Evolutionary conservation across 176 grass and related monocot genomes (phyloP), one percentile per base, ranked within the genome.

Genomic region (Ananas comosus): DNA sequence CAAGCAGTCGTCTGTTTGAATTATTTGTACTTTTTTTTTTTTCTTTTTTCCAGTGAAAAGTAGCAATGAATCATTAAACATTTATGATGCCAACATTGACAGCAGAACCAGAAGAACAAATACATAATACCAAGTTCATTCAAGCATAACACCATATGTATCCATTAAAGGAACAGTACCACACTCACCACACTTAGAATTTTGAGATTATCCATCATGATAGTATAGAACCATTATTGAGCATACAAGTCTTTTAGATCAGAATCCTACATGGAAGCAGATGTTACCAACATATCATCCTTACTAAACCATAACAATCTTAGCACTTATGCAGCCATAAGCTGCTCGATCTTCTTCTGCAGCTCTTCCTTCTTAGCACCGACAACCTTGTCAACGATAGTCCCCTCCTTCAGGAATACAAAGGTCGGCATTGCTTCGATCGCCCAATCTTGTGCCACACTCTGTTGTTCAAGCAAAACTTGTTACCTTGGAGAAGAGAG

Each of bases 351-450:
- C 53, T 21, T 82, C 2, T 0, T 48, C 13, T 18, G 70, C 61
- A 96, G 29, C 0, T 85, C 81, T 0, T 87, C 91, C 76, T 90
- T 90, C 51, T 0, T 42, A 24, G 87, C 91, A 49, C 87, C 91
- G 0, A 90, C 66, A 1, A 89, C 16, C 0, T 49, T 82, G 12
- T 87, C 65, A 0, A 89, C 24, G 29, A 42, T 75, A 22, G 49
- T 8, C 0, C 72, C 86, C 0, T 78, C 50, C 75, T 89, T 94
- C 67, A 84, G 3, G 64, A 77, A 82, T 1, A 79, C 13, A 47
- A 90, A 95, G 63, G 84, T 90, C 0, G 87, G 91, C 91, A 95
- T 90, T 1, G 91, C 87, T 81, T 83, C 70, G 0, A 95, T 16
- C 0, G 50, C 1, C 52, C 83, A 88, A 2, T 76, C 19, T 0